A percentile compares a stretch with the other conserved stretches of the same genome.
These are phyloP conservation scores for Arxiozyma telluris DNA, from an alignment of 1,139 yeast genomes.

Conservation along the genomic window DNA sequence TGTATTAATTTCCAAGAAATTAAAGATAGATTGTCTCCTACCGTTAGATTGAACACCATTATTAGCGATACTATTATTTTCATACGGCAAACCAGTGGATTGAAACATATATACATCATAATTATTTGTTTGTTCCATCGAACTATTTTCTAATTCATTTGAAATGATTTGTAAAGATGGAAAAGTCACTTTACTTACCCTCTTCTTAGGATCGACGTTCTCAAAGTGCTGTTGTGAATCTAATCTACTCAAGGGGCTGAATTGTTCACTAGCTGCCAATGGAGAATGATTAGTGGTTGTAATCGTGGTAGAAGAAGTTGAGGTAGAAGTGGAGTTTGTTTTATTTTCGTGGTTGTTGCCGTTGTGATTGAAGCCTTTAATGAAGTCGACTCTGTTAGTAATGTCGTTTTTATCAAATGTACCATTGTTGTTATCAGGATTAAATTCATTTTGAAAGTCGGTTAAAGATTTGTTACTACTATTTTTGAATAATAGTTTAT, in stretches of 20 bases:
- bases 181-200: background rate
- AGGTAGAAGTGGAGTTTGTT: background rate
- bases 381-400: conserved; percentile 17
- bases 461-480: conserved; percentile 28
- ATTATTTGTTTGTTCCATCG: background rate
- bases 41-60: background rate
- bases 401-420: conserved; percentile 2
- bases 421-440: background rate
- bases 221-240: background rate
- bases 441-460: conserved; percentile 15
- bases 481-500: conserved; percentile 27
- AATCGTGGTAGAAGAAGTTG: background rate
- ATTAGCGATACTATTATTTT: background rate
- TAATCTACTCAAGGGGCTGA: background rate
- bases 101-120: background rate
- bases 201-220: background rate
- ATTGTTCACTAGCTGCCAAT: background rate
- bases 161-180: background rate
- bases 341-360: background rate
- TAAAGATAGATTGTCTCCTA: conserved; percentile 14
- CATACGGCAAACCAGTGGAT: background rate
- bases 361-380: conserved; percentile 17
- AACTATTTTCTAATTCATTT: background rate
- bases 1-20: background rate
- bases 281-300: background rate